Evolutionary conservation across 2,329 filamentous ascomycete species (phyloP).

Genomic region (Juglanconis oblonga): DNA sequence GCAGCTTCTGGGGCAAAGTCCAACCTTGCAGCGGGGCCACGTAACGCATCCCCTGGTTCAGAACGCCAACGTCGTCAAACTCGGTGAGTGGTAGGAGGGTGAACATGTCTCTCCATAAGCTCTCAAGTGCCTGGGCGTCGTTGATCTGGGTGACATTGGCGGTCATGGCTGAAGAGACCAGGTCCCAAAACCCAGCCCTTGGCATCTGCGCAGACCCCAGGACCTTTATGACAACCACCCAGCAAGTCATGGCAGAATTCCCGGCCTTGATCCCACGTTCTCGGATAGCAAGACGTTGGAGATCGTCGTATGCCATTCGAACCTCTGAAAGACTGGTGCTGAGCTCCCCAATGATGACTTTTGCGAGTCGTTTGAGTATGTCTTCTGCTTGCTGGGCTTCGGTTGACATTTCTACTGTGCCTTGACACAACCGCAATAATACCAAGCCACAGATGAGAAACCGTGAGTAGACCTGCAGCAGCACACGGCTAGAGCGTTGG

Average conservation of each 20-base stretch:
- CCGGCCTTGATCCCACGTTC: slow-evolving; percentile 52
- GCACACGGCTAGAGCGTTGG: slow-evolving; percentile 27
- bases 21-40: slow-evolving; percentile 46
- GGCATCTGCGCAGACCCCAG: slow-evolving; percentile 49
- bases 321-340: slow-evolving; percentile 41
- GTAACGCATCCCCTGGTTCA: slow-evolving; percentile 39
- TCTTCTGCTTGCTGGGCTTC: slow-evolving; percentile 47
- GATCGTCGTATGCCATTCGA: slow-evolving; percentile 43
- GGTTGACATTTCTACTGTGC: slow-evolving; percentile 27
- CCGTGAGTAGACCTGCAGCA: slow-evolving; percentile 34
- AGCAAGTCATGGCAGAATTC: slow-evolving; percentile 46
- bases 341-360: slow-evolving; percentile 37
- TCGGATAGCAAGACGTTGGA: slow-evolving; percentile 42
- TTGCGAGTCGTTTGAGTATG: slow-evolving; percentile 41
- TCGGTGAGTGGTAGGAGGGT: slow-evolving; percentile 59
- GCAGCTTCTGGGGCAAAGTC: slow-evolving; percentile 53
- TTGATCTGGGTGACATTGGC: slow-evolving; percentile 31
- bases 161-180: slow-evolving; percentile 43
- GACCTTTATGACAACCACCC: slow-evolving; percentile 56
- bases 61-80: slow-evolving; percentile 53
- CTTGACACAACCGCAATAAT: slow-evolving; percentile 41
- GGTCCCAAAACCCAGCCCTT: slow-evolving; percentile 59
- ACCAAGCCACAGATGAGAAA: slow-evolving; percentile 37
- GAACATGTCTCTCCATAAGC: slow-evolving; percentile 57
- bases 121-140: slow-evolving; percentile 51